Conservation (phyloP, 2,329 filamentous ascomycete species). For the Colletotrichum tropicicola region DNA sequence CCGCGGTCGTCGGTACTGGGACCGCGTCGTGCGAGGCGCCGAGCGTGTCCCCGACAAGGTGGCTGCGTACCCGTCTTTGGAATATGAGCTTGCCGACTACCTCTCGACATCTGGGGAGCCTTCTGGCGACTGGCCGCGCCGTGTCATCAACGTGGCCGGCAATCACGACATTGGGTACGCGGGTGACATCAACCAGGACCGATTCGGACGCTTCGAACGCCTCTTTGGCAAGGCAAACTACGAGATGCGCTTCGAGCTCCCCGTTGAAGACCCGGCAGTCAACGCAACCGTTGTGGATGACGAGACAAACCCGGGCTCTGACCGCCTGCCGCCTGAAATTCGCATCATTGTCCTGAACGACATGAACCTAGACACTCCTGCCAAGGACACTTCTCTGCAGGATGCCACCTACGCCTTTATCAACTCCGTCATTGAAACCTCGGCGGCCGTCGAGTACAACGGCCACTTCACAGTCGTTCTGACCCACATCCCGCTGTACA, state of each 20-base stretch:
- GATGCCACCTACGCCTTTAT: slow-evolving; percentile 81
- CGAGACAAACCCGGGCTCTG: slow-evolving; percentile 53
- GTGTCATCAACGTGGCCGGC: slow-evolving; percentile 88
- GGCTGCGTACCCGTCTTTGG: slow-evolving; percentile 55
- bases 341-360: slow-evolving; percentile 89
- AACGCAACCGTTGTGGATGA: slow-evolving; percentile 53
- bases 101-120: slow-evolving; percentile 52
- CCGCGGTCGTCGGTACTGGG: slow-evolving; percentile 81
- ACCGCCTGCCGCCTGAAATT: slow-evolving; percentile 70
- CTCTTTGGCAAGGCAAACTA: slow-evolving; percentile 91
- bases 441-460: slow-evolving; percentile 66
- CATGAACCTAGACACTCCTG: slow-evolving; percentile 92
- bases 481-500: slow-evolving; percentile 92
- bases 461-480: slow-evolving; percentile 84
- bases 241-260: slow-evolving; percentile 78
- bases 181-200: slow-evolving; percentile 82
- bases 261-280: slow-evolving; percentile 48
- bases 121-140: slow-evolving; percentile 69
- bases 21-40: slow-evolving; percentile 76
- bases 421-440: slow-evolving; percentile 72
- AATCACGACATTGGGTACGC: slow-evolving; percentile 98
- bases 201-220: slow-evolving; percentile 82
- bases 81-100: slow-evolving; percentile 60
- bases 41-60: slow-evolving; percentile 69
- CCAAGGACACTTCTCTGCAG: slow-evolving; percentile 72